These are phyloP conservation scores for Rubia balearica DNA, from an alignment of 305 asterid species.

Conservation along the genomic window DNA sequence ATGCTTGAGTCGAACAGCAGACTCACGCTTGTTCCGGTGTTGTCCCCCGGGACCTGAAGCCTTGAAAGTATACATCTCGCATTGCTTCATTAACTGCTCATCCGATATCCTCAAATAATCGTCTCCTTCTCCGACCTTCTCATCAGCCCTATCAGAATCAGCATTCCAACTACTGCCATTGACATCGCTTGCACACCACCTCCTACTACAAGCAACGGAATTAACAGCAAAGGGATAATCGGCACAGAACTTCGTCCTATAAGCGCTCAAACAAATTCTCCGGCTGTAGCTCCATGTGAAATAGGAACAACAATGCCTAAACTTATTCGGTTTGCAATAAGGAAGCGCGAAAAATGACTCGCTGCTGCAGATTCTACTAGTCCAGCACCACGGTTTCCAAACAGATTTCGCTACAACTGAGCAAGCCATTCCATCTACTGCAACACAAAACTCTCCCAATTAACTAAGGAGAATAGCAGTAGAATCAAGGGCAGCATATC, in stretches of 20 bases:
- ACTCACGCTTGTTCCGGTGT: conserved; percentile 92
- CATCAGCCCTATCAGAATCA: background rate
- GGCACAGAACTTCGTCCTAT: background rate
- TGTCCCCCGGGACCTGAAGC: conserved; percentile 95
- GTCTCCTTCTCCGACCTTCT: background rate
- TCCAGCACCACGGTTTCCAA: background rate
- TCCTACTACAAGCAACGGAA: background rate
- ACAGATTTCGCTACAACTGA: background rate
- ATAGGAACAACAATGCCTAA: background rate
- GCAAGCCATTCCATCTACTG: conserved; percentile 5
- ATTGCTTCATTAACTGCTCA: conserved; percentile 39
- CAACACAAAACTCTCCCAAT: background rate
- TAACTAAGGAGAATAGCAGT: background rate
- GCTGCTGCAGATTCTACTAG: conserved; percentile 1
- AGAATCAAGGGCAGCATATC: background rate
- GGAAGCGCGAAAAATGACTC: background rate
- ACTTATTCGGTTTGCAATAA: background rate
- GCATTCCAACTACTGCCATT: background rate
- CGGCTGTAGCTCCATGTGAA: background rate
- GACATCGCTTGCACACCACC: background rate
- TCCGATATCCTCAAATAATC: conserved; percentile 3
- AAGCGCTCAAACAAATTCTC: background rate
- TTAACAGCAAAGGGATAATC: background rate
- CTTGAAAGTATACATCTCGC: conserved; percentile 76
- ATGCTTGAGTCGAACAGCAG: conserved; percentile 94